These are phyloP conservation scores for Blastomyces parvus DNA, from an alignment of 2,329 filamentous ascomycete species.

Conservation along the genomic window DNA sequence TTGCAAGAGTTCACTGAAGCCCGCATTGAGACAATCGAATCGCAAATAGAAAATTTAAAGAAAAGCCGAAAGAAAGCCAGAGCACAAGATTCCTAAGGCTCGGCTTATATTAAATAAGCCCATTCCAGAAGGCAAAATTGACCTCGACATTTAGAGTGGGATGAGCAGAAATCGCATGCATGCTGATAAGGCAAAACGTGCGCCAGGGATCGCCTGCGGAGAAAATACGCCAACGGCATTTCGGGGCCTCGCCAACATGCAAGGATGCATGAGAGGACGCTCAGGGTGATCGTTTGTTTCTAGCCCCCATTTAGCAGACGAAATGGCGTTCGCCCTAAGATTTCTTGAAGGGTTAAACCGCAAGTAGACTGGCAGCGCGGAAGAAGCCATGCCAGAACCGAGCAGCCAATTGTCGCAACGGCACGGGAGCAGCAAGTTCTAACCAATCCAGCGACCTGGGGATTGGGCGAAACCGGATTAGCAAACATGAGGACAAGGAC, in stretches of 20 bases:
- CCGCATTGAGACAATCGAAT: background rate
- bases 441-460: background rate
- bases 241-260: conserved; percentile 7
- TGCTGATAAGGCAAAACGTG: background rate
- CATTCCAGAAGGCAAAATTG: background rate
- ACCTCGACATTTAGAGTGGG: background rate
- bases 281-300: background rate
- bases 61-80: no score
- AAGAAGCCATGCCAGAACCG: background rate
- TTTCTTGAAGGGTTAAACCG: background rate
- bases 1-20: background rate
- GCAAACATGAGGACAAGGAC: no score
- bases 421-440: no score
- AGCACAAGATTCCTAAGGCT: background rate
- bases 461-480: background rate
- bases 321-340: background rate
- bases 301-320: background rate
- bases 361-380: background rate
- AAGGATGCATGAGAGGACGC: background rate
- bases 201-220: conserved; percentile 8
- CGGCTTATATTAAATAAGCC: background rate
- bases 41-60: no score
- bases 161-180: background rate
- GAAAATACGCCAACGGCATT: conserved; percentile 6
- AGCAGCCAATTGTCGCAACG: background rate